Evolutionary conservation across 306 rosid species (phyloP).

Genomic region (Prunus campanulata): DNA sequence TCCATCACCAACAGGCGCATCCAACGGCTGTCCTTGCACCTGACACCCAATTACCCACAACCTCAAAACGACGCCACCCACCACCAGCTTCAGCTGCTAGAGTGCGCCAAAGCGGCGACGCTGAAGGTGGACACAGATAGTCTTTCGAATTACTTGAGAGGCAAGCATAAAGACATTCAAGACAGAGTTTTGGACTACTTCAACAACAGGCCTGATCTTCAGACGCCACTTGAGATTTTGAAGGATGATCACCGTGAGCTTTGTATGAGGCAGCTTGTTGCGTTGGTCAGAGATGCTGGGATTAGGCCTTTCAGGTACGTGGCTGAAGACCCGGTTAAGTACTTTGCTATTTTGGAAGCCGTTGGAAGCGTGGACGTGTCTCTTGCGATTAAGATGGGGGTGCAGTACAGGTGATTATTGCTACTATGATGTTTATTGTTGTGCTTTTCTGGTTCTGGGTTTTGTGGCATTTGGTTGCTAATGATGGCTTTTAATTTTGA

Average conservation of each 20-base stretch:
- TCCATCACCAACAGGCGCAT: constrained; percentile 44
- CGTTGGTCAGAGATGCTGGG: constrained; percentile 72
- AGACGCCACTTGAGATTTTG: constrained; percentile 76
- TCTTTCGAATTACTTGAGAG: constrained; percentile 53
- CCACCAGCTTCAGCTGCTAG: constrained; percentile 25
- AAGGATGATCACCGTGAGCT: constrained; percentile 71
- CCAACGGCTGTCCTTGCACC: constrained; percentile 54
- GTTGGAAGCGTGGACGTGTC: constrained; percentile 87
- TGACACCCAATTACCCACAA: constrained; percentile 29
- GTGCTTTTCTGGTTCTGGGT: neutral
- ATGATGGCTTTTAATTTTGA: neutral
- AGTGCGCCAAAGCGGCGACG: constrained; percentile 50
- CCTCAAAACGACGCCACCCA: neutral
- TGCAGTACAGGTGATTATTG: constrained; percentile 68
- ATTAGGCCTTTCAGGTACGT: constrained; percentile 60
- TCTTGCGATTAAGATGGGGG: constrained; percentile 88
- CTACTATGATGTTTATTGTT: neutral
- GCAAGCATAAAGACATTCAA: constrained; percentile 67
- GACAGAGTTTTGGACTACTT: constrained; percentile 59
- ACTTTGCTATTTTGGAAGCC: constrained; percentile 76
- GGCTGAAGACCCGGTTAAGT: constrained; percentile 57
- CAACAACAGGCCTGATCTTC: constrained; percentile 67
- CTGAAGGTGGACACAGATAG: constrained; percentile 35
- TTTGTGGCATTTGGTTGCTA: neutral
- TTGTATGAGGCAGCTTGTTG: constrained; percentile 77